Evolutionary conservation across 2,329 filamentous ascomycete species (phyloP).

Genomic region (Metarhizium rileyi): DNA sequence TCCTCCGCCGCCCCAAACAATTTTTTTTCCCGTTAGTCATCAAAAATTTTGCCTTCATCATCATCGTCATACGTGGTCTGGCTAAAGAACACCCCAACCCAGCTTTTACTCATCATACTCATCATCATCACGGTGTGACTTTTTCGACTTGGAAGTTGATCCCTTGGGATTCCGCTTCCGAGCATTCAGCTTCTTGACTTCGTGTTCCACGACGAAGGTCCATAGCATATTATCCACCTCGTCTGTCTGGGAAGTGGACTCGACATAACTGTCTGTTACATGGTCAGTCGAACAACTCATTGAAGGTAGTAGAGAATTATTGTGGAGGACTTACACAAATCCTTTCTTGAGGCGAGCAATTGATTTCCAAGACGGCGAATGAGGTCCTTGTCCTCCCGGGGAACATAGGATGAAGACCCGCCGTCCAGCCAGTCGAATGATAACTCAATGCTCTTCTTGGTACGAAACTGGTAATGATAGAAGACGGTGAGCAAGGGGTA

Average conservation of each 20-base stretch:
- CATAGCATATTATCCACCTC: slow-evolving; percentile 17
- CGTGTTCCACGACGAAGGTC: slow-evolving; percentile 27
- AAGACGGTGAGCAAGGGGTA: slow-evolving; percentile 29
- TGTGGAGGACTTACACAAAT: slow-evolving; percentile 23
- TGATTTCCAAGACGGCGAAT: slow-evolving; percentile 20
- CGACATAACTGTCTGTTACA: slow-evolving; percentile 20
- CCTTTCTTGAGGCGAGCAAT: slow-evolving; percentile 24
- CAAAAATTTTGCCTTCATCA: background rate
- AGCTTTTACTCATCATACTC: slow-evolving; percentile 11
- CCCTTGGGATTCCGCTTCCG: slow-evolving; percentile 19
- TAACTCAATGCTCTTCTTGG: slow-evolving; percentile 30
- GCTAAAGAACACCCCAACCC: background rate
- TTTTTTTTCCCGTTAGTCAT: slow-evolving; percentile 5
- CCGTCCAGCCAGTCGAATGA: slow-evolving; percentile 28
- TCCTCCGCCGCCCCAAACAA: background rate
- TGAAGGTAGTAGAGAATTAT: background rate
- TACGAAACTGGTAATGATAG: slow-evolving; percentile 31
- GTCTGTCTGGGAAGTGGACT: slow-evolving; percentile 15
- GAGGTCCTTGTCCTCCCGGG: slow-evolving; percentile 15
- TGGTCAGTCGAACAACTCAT: background rate
- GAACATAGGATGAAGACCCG: slow-evolving; percentile 15
- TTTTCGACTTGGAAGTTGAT: slow-evolving; percentile 16
- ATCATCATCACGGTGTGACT: slow-evolving; percentile 8
- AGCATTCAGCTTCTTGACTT: slow-evolving; percentile 29
- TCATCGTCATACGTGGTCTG: background rate